A percentile compares a stretch with the other conserved stretches of the same genome.
Evolutionary conservation across 306 rosid genomes (phyloP).

Genomic region (Dalbergia oliveri): DNA sequence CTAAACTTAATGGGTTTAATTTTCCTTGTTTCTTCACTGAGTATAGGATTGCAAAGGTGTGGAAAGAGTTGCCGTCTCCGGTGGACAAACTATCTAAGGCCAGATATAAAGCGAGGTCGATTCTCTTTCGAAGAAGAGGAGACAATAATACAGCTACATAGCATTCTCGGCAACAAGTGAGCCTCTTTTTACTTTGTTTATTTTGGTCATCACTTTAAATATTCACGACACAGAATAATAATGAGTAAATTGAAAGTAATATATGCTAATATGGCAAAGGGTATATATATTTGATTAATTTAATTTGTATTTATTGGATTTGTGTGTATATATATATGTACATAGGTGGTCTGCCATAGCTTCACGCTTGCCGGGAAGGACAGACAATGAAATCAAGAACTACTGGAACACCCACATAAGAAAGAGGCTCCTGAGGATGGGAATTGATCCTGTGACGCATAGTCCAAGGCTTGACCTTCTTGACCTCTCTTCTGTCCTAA

Average conservation of each 20-base stretch:
- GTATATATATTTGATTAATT: too few relatives aligned
- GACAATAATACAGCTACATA: slow-evolving; percentile 79
- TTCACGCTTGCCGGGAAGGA: slow-evolving; percentile 83
- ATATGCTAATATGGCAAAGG: too few relatives aligned
- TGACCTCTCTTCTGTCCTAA: slow-evolving; percentile 72
- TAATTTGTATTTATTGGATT: too few relatives aligned
- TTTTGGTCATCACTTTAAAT: background rate
- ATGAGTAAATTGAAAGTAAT: too few relatives aligned
- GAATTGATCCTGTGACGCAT: slow-evolving; percentile 94
- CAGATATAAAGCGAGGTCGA: slow-evolving; percentile 84
- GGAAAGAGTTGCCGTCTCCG: slow-evolving; percentile 96
- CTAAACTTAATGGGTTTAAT: background rate
- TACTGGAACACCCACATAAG: slow-evolving; percentile 96
- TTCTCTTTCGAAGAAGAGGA: slow-evolving; percentile 92
- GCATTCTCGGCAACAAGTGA: slow-evolving; percentile 89
- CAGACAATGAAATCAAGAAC: slow-evolving; percentile 92
- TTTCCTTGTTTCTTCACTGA: background rate
- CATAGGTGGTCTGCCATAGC: slow-evolving; percentile 97
- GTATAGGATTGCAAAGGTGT: slow-evolving; percentile 80
- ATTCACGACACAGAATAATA: too few relatives aligned
- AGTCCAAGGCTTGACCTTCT: slow-evolving; percentile 81
- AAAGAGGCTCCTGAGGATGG: slow-evolving; percentile 89
- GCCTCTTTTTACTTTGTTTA: background rate
- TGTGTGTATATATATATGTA: background rate
- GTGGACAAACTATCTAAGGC: slow-evolving; percentile 93